Base-by-base conservation (phyloP, 305 asterid species). In the Fraxinus nigra region DNA sequence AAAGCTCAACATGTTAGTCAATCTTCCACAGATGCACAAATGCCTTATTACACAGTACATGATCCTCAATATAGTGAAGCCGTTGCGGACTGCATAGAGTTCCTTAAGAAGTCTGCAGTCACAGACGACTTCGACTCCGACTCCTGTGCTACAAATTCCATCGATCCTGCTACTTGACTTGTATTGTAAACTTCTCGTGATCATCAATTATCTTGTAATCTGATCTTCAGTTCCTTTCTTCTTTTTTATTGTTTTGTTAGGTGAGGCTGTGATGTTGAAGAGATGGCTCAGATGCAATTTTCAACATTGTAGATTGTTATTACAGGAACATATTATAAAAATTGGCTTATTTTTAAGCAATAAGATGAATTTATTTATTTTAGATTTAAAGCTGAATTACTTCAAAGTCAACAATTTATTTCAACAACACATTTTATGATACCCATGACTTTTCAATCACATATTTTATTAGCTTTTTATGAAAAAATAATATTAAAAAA, bases 1-100 rank as follows among this genome's bases (percentile, higher is more conserved):
- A 61, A 78, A 67, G 35, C 38, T 28, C 74, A 28, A 67, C 18
- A 30, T 67, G 37, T 14, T 34, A 43, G 20, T 6, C 20, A 35
- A 14, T 16, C 72, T 8, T 63, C 56, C 61, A 22, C 79, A 75
- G 28, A 20, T 43, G 18, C 37, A 14, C 10, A n/a, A 6, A 51
- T 14, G 8, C 20, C 7, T 22, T 10, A 30, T 35, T 78, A 35
- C 24, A 61, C 7, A 26, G 74, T 67, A 13, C 37, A 61, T 35
- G 81, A 78, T 35, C 75, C 38, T 10, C 75, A 78, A 40, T 46
- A 59, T 4, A 78, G 14, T 34, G 81, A 78, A 61, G 61, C 75
- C 46, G 59, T 59, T 7, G 75, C 59, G 14, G 81, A 78, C 7
- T 33, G 81, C n/a, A 78, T 78, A 24, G 75, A 61, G 81, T 78